Base-by-base conservation (phyloP, 2,329 filamentous ascomycete species). In the Aspergillus clavatus region DNA sequence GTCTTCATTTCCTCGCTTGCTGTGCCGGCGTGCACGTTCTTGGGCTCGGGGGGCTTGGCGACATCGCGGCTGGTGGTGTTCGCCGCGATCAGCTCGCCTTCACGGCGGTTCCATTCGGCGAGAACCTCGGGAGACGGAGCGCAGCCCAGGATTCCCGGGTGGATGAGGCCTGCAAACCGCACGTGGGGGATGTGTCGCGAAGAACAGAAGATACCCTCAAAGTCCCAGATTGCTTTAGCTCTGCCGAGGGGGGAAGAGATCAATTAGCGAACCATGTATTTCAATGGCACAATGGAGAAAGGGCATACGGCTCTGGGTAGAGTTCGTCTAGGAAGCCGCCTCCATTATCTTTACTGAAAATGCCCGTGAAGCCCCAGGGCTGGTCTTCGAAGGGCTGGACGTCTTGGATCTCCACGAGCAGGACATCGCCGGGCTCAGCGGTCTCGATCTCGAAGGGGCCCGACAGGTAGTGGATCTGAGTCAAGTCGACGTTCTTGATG, bases 401-500 rank as follows among this genome's bases (percentile, higher is more conserved):
- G 59, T 96, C 90, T 66, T 91, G 89, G 53, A 95, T 95, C 65
- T 95, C 89, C 6, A 95, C 86, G 0, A 94, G 72, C 0, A 95
- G 76, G 1, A 95, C 75, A 61, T 95, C 90, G 0, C 90, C 90
- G 0, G 89, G 89, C 65, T 90, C 81, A 1, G 89, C 89, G 1
- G 81, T 83, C 61, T 90, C 86, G 45, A 96, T 79, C 43, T 95
- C 86, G 54, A 95, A 95, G 0, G 90, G 90, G 0, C 90, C 90
- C 0, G 85, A 90, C 4, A 96, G 79, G 64, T 95, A 95, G 68
- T 96, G 90, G 38, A 94, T 79, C 46, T 80, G 78, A 18, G 87
- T 94, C 3, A 96, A 74, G 61, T 95, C 89, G 41, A 94, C 85
- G 53, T 93, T 83, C 50, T 82, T 82, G 46, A 95, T 72, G 61